Percentiles rank a stretch among this genome's conserved stretches.
These are phyloP conservation scores for Suhomyces chickasaworum DNA, from an alignment of 1,139 yeast species.

Conservation along the genomic window DNA sequence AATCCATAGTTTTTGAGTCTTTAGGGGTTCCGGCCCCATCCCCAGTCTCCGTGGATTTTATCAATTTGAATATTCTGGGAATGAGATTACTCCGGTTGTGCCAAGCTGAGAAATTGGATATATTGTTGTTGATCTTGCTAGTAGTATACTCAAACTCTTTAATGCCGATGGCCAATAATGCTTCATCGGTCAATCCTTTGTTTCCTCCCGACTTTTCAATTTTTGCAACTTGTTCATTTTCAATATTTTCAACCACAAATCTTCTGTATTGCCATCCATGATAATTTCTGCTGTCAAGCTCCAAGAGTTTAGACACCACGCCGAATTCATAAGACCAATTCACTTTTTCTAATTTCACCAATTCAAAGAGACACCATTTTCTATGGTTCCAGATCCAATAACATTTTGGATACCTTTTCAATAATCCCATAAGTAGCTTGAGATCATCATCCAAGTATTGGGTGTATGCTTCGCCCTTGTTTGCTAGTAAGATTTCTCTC, in stretches of 20 bases:
- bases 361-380: conserved; percentile 69
- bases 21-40: too few relatives aligned
- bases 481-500: conserved; percentile 59
- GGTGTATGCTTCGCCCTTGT: conserved; percentile 9
- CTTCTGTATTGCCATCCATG: conserved; percentile 98
- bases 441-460: conserved; percentile 60
- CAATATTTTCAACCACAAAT: conserved; percentile 59
- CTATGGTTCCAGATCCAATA: conserved; percentile 98
- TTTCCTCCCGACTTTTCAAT: conserved; percentile 2
- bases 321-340: conserved; percentile 72
- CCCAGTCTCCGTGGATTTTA: conserved; percentile 14
- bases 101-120: conserved; percentile 96
- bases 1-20: conserved; percentile 15
- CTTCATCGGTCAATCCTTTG: not conserved
- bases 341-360: conserved; percentile 46
- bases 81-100: conserved; percentile 81
- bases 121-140: conserved; percentile 72
- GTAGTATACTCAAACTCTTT: conserved; percentile 80
- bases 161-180: conserved; percentile 30
- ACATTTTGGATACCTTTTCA: conserved; percentile 77
- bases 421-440: conserved; percentile 55
- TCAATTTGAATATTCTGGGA: conserved; percentile 45
- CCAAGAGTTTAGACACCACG: conserved; percentile 67
- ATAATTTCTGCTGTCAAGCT: conserved; percentile 77
- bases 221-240: conserved; percentile 22